These are phyloP conservation scores for Termitomyces sp. DNA, from an alignment of 768 basidiomycete species.

Conservation along the genomic window DNA sequence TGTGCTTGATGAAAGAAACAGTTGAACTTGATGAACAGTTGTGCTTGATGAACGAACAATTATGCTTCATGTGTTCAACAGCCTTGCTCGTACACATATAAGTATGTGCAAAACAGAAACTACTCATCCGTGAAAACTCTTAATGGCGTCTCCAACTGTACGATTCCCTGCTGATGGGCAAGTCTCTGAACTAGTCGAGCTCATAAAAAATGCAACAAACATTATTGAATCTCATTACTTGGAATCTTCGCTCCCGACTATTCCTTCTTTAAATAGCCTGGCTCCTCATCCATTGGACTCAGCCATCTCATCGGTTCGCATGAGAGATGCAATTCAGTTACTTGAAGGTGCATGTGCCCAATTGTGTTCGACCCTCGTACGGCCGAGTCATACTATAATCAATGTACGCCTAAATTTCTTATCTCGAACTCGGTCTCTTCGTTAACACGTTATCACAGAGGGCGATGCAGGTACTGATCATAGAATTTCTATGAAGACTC, in stretches of 20 bases:
- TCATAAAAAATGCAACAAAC: slow-evolving; percentile 13
- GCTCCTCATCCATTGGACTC: slow-evolving; percentile 19
- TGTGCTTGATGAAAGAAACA: no score
- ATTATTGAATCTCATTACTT: slow-evolving; percentile 13
- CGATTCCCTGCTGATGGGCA: not conserved
- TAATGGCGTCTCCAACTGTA: not conserved
- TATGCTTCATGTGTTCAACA: no score
- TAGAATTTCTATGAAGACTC: not conserved
- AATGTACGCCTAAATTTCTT: not conserved
- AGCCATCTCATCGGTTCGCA: slow-evolving; percentile 7
- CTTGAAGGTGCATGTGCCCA: no score
- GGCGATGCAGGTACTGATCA: slow-evolving; percentile 1
- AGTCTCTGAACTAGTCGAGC: slow-evolving; percentile 13
- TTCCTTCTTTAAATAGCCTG: slow-evolving; percentile 19
- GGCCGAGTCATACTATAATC: no score
- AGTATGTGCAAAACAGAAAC: no score
- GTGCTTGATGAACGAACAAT: no score
- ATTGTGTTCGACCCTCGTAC: no score
- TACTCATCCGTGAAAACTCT: not conserved
- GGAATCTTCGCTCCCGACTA: not conserved
- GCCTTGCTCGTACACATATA: no score
- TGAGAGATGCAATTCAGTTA: no score
- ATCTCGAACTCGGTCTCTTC: no score
- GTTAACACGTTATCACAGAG: not conserved
- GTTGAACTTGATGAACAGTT: no score